Evolutionary conservation across 768 basidiomycete species (phyloP), one percentile per base, ranked within the genome.

Genomic region (Roridomyces roridus): DNA sequence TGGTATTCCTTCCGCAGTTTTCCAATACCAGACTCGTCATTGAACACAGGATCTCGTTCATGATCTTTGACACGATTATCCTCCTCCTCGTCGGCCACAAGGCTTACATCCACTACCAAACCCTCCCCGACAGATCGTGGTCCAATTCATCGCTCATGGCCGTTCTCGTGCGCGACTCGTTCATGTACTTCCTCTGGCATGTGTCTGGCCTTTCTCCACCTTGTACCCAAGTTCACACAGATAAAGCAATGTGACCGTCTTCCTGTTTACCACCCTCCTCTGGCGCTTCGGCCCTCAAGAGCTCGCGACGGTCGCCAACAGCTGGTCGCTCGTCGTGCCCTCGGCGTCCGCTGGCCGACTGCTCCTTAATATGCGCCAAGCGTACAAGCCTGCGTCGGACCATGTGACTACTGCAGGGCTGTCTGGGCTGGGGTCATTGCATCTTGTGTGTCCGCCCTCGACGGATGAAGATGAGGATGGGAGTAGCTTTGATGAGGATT

Each of bases 291-390:
- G 61, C 5, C 44, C 61, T 15, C 31, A 46, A 9, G 39, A 29
- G 6, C 57, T 63, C 45, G 61, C 61, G 0, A 63, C 57, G 6
- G 44, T 63, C 18, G 61, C 61, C 10, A 63, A 46, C 40, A 58
- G 57, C 46, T 63, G 61, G 61, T 58, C 57, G 2, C 49, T 63
- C 14, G 61, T 63, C 23, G 57, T 63, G 11, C 61, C 57, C 6
- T 54, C 60, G 7, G 55, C 60, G 17, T 62, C 60, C 20, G 56
- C 60, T 1, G 52, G 56, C 7, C 46, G 60, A 8, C 56, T 62
- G 26, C 56, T 62, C 11, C 55, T 62, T 15, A 58, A 55, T 31
- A 58, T 62, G 47, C 56, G 56, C 20, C 49, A 21, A 10, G 46
- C 51, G 21, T 41, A 53, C 26, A 31, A 36, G 26, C 51, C 60